A percentile compares a stretch with the other conserved stretches of the same genome.
Conservation (phyloP, 2,329 filamentous ascomycete genomes). For the Scedosporium dehoogii region DNA sequence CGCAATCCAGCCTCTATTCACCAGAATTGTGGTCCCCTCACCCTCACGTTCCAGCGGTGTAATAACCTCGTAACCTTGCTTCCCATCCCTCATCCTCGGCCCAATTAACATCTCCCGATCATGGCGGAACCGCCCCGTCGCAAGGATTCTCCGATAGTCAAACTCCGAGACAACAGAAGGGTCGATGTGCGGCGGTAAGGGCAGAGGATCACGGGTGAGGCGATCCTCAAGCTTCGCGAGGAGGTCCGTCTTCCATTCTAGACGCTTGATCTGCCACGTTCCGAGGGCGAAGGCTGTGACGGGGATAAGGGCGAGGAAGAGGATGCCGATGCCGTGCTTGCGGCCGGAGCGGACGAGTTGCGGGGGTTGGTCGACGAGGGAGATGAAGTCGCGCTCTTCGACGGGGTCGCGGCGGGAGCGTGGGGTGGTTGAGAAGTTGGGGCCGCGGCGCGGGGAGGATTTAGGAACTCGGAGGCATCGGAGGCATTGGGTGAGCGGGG, state of each 20-base stretch:
- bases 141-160: constrained; percentile 77
- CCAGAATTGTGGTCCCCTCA: constrained; percentile 59
- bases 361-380: constrained; percentile 73
- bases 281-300: constrained; percentile 83
- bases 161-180: constrained; percentile 76
- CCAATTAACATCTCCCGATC: constrained; percentile 96
- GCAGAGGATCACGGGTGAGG: constrained; percentile 73
- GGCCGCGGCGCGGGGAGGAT: neutral
- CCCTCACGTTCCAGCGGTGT: constrained; percentile 73
- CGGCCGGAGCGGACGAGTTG: constrained; percentile 66
- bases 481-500: neutral
- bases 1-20: constrained; percentile 86
- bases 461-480: neutral
- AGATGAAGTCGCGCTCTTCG: constrained; percentile 72
- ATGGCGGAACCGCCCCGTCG: constrained; percentile 66
- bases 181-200: constrained; percentile 75
- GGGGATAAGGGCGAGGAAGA: constrained; percentile 79
- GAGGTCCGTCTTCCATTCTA: constrained; percentile 88
- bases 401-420: constrained; percentile 23
- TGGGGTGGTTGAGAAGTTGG: constrained; percentile 4
- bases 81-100: constrained; percentile 77
- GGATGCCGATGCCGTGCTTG: constrained; percentile 67
- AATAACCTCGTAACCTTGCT: constrained; percentile 83
- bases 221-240: constrained; percentile 90
- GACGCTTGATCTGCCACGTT: constrained; percentile 88